Percentiles rank a stretch among this genome's conserved stretches.
Evolutionary conservation across 768 basidiomycete species (phyloP).

Genomic region (Termitomyces sp.): DNA sequence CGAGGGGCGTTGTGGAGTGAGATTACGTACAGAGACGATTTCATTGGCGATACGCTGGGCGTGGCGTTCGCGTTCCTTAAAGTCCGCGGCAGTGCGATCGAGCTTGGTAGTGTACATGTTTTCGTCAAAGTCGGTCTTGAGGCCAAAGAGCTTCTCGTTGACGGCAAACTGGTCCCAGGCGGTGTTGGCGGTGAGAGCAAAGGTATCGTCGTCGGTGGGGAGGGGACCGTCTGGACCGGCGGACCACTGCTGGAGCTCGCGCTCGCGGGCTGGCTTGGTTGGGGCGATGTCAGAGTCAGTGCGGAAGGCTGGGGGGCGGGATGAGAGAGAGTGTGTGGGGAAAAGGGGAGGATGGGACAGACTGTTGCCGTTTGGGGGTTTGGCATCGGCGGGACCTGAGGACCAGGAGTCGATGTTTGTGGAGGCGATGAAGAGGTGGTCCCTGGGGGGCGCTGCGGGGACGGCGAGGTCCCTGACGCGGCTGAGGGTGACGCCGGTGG

Average conservation of each 20-base stretch:
- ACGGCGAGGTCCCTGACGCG: conserved; percentile 70
- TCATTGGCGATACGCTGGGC: conserved; percentile 88
- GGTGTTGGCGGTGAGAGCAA: conserved; percentile 43
- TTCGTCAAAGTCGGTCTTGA: conserved; percentile 89
- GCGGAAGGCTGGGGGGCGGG: conserved; percentile 54
- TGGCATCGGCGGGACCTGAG: conserved; percentile 69
- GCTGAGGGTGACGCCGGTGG: conserved; percentile 65
- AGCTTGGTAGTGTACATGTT: conserved; percentile 93
- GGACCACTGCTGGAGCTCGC: conserved; percentile 80
- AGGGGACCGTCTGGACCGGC: conserved; percentile 31
- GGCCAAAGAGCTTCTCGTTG: conserved; percentile 91
- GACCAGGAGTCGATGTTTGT: conserved; percentile 70
- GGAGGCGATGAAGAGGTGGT: conserved; percentile 61
- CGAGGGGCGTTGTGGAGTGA: background rate
- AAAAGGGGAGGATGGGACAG: conserved; percentile 20
- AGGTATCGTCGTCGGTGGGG: conserved; percentile 62
- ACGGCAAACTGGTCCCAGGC: conserved; percentile 91
- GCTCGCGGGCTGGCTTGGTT: conserved; percentile 51
- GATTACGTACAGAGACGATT: conserved; percentile 69
- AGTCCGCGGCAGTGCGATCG: conserved; percentile 79
- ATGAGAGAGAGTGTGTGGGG: conserved; percentile 4
- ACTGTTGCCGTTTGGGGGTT: conserved; percentile 68
- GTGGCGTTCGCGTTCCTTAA: conserved; percentile 80
- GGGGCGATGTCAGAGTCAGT: conserved; percentile 77
- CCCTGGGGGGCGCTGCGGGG: conserved; percentile 65